Conservation (phyloP, 225 moss, liverwort and hornwort genomes). For the Polytrichum commune region DNA sequence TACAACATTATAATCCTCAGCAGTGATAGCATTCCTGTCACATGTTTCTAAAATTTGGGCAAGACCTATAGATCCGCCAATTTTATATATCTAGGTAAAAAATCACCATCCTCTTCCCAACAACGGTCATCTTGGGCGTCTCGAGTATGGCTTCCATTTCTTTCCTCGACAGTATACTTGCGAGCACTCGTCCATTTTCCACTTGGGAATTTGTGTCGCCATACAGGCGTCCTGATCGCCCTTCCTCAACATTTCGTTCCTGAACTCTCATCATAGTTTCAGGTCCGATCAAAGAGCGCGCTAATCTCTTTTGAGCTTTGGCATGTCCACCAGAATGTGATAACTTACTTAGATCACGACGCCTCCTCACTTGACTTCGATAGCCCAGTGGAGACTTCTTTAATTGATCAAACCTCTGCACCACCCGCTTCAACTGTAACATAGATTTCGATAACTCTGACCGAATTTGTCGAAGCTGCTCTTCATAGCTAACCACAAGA, state of each 20-base stretch:
- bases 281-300: background rate
- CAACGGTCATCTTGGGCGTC: too few relatives aligned
- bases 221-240: too few relatives aligned
- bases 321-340: background rate
- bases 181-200: background rate
- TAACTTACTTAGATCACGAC: background rate
- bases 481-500: too few relatives aligned
- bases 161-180: background rate
- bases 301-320: background rate
- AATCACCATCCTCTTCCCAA: background rate
- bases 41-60: background rate
- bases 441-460: background rate
- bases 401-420: too few relatives aligned
- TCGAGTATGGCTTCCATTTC: background rate
- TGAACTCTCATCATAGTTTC: too few relatives aligned
- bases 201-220: background rate
- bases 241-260: too few relatives aligned
- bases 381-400: background rate
- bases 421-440: too few relatives aligned
- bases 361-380: background rate
- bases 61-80: background rate
- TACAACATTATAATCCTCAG: background rate
- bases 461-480: too few relatives aligned
- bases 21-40: background rate
- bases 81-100: background rate